A percentile compares a stretch with the other conserved stretches of the same genome.
Conservation (phyloP, 2,329 filamentous ascomycete species). For the Sporothrix pseudoabietina region DNA sequence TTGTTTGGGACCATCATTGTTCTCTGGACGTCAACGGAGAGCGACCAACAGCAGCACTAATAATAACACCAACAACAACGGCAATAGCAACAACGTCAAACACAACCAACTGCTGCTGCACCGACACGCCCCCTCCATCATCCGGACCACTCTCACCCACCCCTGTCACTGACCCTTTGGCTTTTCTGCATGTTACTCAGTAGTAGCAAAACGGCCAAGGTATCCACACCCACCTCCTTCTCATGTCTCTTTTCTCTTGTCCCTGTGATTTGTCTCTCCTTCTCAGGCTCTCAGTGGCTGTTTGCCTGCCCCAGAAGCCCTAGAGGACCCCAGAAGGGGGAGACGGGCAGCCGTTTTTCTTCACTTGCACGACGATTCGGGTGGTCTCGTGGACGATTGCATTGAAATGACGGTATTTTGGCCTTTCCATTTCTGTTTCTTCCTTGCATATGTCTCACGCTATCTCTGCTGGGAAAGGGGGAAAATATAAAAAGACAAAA, state of each 20-base stretch:
- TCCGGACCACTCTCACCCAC: background rate
- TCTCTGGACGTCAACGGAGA: background rate
- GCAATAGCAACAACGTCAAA: too few species aligned
- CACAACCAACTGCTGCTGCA: background rate
- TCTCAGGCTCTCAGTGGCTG: background rate
- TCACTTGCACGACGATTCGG: background rate
- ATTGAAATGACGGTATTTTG: conserved; percentile 24
- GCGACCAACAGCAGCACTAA: background rate
- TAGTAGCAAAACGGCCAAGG: conserved; percentile 9
- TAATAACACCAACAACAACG: background rate
- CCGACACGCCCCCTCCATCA: conserved; percentile 18
- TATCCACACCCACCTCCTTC: conserved; percentile 6
- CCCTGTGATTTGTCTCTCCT: background rate
- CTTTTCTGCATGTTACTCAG: conserved; percentile 15
- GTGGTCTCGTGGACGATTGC: conserved; percentile 20
- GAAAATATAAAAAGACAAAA: too few species aligned
- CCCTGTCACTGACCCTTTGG: background rate
- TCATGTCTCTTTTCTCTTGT: background rate
- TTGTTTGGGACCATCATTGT: background rate
- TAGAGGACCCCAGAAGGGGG: background rate
- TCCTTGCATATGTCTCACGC: conserved; percentile 20
- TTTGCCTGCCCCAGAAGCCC: too few species aligned
- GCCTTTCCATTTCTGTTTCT: background rate
- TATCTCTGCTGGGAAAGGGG: background rate
- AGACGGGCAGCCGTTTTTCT: background rate